These are phyloP conservation scores for Globisporangium radiosum DNA, from an alignment of 352 stramenopile genomes.

Conservation along the genomic window DNA sequence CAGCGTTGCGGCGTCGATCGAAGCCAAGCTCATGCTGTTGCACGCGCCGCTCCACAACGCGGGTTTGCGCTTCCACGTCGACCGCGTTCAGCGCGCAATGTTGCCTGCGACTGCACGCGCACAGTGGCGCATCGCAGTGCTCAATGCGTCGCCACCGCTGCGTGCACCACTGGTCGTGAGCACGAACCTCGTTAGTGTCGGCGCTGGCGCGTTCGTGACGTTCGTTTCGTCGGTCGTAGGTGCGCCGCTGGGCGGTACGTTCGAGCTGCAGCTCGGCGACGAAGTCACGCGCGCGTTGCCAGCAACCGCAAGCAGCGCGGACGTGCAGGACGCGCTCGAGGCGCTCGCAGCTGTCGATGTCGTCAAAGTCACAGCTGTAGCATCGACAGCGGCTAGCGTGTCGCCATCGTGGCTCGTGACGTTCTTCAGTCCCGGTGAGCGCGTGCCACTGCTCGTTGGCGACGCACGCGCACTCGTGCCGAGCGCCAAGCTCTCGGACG, in stretches of 20 bases:
- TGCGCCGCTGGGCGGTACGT: constrained; percentile 17
- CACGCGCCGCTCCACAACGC: constrained; percentile 7
- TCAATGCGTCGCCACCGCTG: constrained; percentile 4
- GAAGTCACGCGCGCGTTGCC: constrained; percentile 8
- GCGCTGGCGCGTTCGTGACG: background rate
- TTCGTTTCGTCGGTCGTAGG: constrained; percentile 2
- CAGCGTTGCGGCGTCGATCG: constrained; percentile 22
- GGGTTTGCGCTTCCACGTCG: constrained; percentile 16
- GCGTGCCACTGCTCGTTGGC: constrained; percentile 19
- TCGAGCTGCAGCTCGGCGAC: constrained; percentile 21
- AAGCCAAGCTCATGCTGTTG: constrained; percentile 17
- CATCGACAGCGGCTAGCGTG: background rate
- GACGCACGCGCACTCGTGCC: constrained; percentile 11
- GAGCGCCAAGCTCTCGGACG: constrained; percentile 10
- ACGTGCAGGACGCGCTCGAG: constrained; percentile 33
- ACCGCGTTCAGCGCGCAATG: background rate
- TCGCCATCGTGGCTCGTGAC: constrained; percentile 26
- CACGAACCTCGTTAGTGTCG: constrained; percentile 5
- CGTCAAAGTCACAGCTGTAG: constrained; percentile 12
- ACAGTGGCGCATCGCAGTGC: constrained; percentile 12
- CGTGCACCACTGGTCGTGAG: constrained; percentile 1
- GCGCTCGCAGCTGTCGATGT: constrained; percentile 16
- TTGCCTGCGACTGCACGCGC: background rate
- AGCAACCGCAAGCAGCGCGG: constrained; percentile 4
- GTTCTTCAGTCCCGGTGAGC: constrained; percentile 26